Percentiles rank a stretch among this genome's conserved stretches.
phyloP scores from a whole-genome alignment of 1,284 basidiomycete species.

The Naganishia liquefaciens region DNA sequence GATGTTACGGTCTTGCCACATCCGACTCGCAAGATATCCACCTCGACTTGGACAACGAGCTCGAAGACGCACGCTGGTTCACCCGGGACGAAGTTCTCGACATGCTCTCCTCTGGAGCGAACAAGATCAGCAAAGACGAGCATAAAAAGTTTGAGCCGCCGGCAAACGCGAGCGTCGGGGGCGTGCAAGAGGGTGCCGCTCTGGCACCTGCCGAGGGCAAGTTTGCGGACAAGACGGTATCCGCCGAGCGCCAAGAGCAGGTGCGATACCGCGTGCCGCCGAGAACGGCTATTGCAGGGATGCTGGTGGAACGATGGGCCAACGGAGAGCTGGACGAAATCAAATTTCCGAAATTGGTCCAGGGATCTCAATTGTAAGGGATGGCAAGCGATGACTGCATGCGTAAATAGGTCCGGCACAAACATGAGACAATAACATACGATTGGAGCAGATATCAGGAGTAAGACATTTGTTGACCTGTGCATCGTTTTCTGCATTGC shows the following conservation, averaged over 20 bases:
- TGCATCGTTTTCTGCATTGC: too few species aligned
- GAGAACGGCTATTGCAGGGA: constrained; percentile 68
- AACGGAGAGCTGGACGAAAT: constrained; percentile 29
- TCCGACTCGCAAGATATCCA: constrained; percentile 75
- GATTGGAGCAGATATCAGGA: too few species aligned
- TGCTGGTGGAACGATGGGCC: constrained; percentile 57
- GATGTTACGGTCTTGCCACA: constrained; percentile 70
- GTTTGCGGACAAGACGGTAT: constrained; percentile 32
- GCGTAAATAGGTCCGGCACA: too few species aligned
- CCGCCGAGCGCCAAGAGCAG: constrained; percentile 32
- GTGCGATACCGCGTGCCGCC: constrained; percentile 66
- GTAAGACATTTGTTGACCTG: too few species aligned
- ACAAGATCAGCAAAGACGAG: constrained; percentile 62
- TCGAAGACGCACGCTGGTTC: constrained; percentile 91
- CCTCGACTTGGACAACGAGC: constrained; percentile 89
- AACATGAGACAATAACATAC: too few species aligned
- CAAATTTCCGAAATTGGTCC: neutral
- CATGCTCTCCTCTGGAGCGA: constrained; percentile 59
- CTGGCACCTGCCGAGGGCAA: constrained; percentile 47
- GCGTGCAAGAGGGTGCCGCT: constrained; percentile 37
- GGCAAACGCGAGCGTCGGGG: constrained; percentile 40
- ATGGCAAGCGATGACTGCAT: too few species aligned
- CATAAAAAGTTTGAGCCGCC: constrained; percentile 62
- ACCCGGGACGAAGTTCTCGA: constrained; percentile 69
- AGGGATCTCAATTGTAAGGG: constrained; percentile 9